These are phyloP conservation scores for Aspergillus brunneoviolaceus DNA, from an alignment of 2,329 filamentous ascomycete genomes.

Conservation along the genomic window DNA sequence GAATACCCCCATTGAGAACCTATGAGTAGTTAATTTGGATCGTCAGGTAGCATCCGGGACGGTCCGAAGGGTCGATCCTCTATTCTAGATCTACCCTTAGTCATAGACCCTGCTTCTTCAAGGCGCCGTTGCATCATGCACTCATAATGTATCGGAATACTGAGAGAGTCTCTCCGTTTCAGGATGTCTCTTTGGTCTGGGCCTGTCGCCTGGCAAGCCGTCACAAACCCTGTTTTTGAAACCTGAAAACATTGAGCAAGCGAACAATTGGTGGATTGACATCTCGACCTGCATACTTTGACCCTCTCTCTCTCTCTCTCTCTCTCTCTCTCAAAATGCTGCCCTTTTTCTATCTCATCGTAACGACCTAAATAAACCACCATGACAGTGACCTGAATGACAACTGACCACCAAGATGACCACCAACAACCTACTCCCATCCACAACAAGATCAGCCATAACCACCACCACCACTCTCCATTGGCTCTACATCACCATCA, in stretches of 20 bases:
- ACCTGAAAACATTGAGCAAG: background rate
- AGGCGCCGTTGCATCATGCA: background rate
- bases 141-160: background rate
- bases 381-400: background rate
- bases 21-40: background rate
- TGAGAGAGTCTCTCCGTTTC: background rate
- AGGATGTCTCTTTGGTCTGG: background rate
- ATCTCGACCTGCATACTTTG: background rate
- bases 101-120: background rate
- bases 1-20: conserved; percentile 9
- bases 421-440: background rate
- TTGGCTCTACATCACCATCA: background rate
- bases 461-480: background rate
- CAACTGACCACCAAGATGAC: background rate
- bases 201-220: background rate
- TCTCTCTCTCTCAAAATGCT: background rate
- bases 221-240: no score
- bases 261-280: background rate
- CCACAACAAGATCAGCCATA: background rate
- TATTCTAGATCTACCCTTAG: background rate
- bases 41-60: background rate
- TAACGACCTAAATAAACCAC: background rate
- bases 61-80: background rate
- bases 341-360: no score
- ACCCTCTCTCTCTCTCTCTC: background rate